Evolutionary conservation across 768 basidiomycete species (phyloP), one percentile per base, ranked within the genome.

Genomic region (Tubosaeta sp.): DNA sequence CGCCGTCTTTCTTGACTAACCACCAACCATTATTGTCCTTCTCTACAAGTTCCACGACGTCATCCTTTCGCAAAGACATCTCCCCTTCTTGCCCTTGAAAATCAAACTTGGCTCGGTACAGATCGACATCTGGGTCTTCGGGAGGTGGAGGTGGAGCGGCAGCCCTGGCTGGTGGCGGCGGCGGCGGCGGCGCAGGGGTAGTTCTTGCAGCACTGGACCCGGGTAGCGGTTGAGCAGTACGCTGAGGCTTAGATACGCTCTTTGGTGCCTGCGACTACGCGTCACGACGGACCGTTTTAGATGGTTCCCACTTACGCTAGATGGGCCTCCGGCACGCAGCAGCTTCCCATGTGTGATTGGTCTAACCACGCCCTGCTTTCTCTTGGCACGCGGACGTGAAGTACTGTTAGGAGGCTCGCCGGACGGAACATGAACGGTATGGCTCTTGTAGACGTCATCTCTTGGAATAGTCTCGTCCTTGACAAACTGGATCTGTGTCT

Each of bases 11-110:
- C 76, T 86, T 90, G 50, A 97, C 87, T 29, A 96, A 76, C 95
- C 96, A 98, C 96, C 96, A 99, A 3, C 95, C 96, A 59, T 95
- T 95, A 53, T 94, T 83, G 63, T 87, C 85, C 66, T 96, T 93
- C 73, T 95, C 86, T 29, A 94, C 75, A 18, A 98, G 74, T 71
- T 97, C 94, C 1, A 98, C 90, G 3, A 89, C 51, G 53, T 97
- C 96, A 60, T 94, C 96, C 69, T 97, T 97, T 58, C 78, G 80
- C 46, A 99, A 69, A 6, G 83, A 74, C 78, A 97, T 86, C 69
- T 99, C 96, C 12, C 94, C 94, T 30, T 86, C 85, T 69, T 97
- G 90, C 2, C 94, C 94, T 32, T 84, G 77, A 63, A 99, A 99
- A n/a, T 85, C 81, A 69, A 86, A 99, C 57, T 95, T 88, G 19